Percentiles rank a stretch among this genome's conserved stretches.
Conservation (phyloP, 78 protist genomes). For the Chrysochromulina tobinii region DNA sequence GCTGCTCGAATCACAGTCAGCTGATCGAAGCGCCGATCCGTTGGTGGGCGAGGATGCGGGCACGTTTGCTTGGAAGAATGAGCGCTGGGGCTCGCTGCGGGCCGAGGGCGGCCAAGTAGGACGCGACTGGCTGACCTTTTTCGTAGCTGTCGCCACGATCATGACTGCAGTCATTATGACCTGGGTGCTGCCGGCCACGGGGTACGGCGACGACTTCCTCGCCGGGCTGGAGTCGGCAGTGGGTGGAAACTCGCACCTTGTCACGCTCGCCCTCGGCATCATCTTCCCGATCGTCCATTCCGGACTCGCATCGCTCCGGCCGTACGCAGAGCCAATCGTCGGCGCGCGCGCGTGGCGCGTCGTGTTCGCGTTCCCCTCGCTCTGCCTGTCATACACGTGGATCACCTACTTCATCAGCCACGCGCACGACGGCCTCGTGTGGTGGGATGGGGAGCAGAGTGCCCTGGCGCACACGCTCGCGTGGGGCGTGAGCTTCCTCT, state of each 20-base stretch:
- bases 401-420: neutral
- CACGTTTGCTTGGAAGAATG: neutral
- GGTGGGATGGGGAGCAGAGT: neutral
- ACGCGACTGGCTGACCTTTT: neutral
- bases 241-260: neutral
- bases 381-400: neutral
- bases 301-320: constrained; percentile 7
- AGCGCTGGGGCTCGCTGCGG: neutral
- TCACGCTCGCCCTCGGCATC: neutral
- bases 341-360: constrained; percentile 22
- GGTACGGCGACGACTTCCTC: constrained; percentile 3
- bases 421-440: neutral
- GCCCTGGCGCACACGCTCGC: neutral
- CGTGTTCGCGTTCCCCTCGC: neutral
- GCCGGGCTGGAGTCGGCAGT: neutral
- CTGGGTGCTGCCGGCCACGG: neutral
- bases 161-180: neutral
- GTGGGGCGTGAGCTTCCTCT: neutral
- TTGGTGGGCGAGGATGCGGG: neutral
- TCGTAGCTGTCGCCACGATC: neutral
- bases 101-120: neutral
- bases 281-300: constrained; percentile 9
- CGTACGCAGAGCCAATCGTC: neutral
- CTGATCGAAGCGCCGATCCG: neutral
- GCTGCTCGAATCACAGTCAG: neutral